Percentiles rank a stretch among this genome's conserved stretches.
These are phyloP conservation scores for Globisporangium uncinulatum DNA, from an alignment of 352 stramenopile species.

Conservation along the genomic window DNA sequence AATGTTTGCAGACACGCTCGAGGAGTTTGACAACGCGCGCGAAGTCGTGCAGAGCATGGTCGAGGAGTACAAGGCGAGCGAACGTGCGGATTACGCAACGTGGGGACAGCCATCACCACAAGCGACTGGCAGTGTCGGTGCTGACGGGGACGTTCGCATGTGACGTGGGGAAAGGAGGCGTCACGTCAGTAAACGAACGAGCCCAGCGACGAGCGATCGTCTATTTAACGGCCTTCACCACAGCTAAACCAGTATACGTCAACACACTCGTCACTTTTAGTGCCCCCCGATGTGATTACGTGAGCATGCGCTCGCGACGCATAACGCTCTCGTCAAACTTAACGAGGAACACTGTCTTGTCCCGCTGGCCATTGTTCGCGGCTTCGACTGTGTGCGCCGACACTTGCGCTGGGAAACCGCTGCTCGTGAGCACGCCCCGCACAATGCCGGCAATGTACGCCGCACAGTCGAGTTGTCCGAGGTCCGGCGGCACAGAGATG, in stretches of 20 bases:
- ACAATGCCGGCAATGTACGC: conserved; percentile 96
- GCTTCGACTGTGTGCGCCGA: conserved; percentile 71
- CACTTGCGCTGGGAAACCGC: conserved; percentile 79
- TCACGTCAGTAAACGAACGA: too few species aligned
- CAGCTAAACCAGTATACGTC: background rate
- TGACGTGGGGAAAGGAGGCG: background rate
- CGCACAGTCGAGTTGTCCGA: conserved; percentile 95
- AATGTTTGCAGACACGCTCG: conserved; percentile 92
- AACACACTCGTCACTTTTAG: background rate
- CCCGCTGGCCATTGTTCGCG: conserved; percentile 33
- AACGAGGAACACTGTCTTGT: conserved; percentile 86
- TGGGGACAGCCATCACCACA: conserved; percentile 39
- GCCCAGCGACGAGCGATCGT: conserved; percentile 6
- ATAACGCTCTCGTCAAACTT: conserved; percentile 86
- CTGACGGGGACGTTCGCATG: conserved; percentile 51
- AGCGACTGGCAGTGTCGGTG: background rate
- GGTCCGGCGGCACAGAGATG: conserved; percentile 93
- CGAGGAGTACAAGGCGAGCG: conserved; percentile 83
- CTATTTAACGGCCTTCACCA: conserved; percentile 21
- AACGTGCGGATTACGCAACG: conserved; percentile 71
- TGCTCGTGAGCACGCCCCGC: conserved; percentile 79
- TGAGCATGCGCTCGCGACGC: conserved; percentile 59
- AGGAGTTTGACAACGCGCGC: conserved; percentile 83
- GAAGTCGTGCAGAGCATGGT: conserved; percentile 82
- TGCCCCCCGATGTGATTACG: conserved; percentile 17